phyloP scores from a whole-genome alignment of 2,329 filamentous ascomycete genomes.

The Aspergillus niger region DNA sequence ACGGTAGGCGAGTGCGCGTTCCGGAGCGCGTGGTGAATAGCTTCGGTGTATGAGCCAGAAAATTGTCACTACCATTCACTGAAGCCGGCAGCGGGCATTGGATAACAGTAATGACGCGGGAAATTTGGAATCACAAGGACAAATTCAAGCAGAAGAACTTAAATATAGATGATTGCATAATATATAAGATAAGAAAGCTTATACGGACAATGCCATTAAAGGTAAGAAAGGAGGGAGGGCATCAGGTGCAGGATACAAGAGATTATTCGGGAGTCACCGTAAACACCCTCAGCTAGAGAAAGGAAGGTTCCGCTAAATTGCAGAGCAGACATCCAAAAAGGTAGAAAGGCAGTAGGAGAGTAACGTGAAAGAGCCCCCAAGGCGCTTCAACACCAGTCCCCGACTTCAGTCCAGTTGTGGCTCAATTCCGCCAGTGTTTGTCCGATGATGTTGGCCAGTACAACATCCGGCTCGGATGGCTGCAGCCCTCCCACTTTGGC shows the following conservation, averaged over 20 bases:
- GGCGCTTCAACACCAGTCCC: background rate
- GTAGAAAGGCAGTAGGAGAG: slow-evolving; percentile 3
- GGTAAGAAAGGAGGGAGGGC: background rate
- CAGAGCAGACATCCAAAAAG: background rate
- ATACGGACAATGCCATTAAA: background rate
- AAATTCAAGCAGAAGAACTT: too few species aligned
- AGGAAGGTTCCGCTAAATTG: background rate
- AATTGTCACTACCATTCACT: slow-evolving; percentile 16
- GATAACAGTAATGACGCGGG: slow-evolving; percentile 2
- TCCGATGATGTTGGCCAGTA: slow-evolving; percentile 26
- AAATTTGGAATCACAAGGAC: too few species aligned
- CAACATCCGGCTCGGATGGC: slow-evolving; percentile 26
- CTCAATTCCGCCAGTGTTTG: slow-evolving; percentile 24
- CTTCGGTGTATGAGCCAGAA: slow-evolving; percentile 13
- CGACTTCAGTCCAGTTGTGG: slow-evolving; percentile 10
- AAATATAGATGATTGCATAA: background rate
- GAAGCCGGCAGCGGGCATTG: slow-evolving; percentile 3
- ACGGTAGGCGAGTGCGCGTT: slow-evolving; percentile 9
- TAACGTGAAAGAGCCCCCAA: slow-evolving; percentile 1
- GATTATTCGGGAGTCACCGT: background rate
- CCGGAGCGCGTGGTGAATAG: slow-evolving; percentile 7
- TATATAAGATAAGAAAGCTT: background rate
- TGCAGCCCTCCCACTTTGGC: slow-evolving; percentile 23
- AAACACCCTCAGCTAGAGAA: background rate
- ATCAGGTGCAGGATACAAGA: background rate